Evolutionary conservation across 163 green algal species (phyloP).

Genomic region (Prototheca wickerhamii): DNA sequence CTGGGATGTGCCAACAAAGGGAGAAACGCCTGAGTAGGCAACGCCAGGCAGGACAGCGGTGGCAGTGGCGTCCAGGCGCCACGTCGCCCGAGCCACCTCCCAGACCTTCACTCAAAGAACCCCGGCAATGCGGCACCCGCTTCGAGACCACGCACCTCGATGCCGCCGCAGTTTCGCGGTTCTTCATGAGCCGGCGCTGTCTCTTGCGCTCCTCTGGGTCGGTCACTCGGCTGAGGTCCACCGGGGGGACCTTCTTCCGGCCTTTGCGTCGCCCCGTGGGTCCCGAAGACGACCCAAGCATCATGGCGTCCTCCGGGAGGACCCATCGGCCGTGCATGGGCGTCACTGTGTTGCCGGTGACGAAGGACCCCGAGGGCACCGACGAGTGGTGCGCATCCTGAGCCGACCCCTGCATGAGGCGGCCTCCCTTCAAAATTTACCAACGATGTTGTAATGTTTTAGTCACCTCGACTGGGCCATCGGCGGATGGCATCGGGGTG

Average conservation of each 20-base stretch:
- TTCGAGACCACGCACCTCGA: constrained; percentile 12
- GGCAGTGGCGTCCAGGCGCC: background rate
- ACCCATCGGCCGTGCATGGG: no score
- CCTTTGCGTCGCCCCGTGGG: background rate
- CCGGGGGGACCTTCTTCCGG: background rate
- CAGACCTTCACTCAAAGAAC: background rate
- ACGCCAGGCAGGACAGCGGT: background rate
- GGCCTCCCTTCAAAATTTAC: no score
- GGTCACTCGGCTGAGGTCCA: constrained; percentile 12
- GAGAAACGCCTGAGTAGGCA: background rate
- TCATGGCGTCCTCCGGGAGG: no score
- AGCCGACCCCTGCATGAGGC: background rate
- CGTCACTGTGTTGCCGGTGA: background rate
- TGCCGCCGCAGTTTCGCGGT: constrained; percentile 52
- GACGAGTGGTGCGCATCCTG: background rate
- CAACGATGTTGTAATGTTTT: no score
- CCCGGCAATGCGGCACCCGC: background rate
- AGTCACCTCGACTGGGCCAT: no score
- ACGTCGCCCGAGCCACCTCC: background rate
- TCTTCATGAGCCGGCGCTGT: constrained; percentile 51
- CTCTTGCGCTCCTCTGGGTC: constrained; percentile 45
- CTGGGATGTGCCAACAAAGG: background rate
- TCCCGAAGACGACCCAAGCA: no score
- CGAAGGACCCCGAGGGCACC: background rate
- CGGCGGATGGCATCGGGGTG: no score